Evolutionary conservation across 305 asterid genomes (phyloP).

Genomic region (Rubia tinctorum): DNA sequence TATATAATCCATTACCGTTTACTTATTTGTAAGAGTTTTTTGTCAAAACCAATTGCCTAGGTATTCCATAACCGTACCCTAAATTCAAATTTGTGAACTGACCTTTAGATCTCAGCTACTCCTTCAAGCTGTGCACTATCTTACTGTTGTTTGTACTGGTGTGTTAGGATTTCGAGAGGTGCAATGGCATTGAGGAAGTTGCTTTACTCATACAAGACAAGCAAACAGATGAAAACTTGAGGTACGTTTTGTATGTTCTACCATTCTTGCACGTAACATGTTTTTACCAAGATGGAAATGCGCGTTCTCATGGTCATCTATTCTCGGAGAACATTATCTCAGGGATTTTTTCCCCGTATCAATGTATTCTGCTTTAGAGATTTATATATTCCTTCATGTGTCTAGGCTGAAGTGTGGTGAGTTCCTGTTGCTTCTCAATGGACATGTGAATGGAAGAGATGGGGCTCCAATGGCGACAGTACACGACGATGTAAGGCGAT

Average conservation of each 20-base stretch:
- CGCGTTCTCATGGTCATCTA: not conserved
- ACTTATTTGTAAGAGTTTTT: not conserved
- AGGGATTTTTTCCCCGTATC: not conserved
- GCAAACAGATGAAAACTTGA: constrained; percentile 73
- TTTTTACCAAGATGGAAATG: constrained; percentile 11
- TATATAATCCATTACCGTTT: not conserved
- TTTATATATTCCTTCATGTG: constrained; percentile 3
- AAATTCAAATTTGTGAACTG: not conserved
- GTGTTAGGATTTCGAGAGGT: constrained; percentile 79
- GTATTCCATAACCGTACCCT: not conserved
- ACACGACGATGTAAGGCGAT: constrained; percentile 74
- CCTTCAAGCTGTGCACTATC: not conserved
- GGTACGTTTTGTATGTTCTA: constrained; percentile 33
- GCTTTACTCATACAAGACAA: constrained; percentile 72
- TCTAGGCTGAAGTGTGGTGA: constrained; percentile 92
- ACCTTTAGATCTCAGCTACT: too few relatives aligned
- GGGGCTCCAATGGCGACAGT: constrained; percentile 76
- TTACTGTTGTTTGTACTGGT: not conserved
- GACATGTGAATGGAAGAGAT: constrained; percentile 83
- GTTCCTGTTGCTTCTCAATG: constrained; percentile 80
- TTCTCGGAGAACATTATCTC: not conserved
- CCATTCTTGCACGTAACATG: not conserved
- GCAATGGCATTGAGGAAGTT: constrained; percentile 96
- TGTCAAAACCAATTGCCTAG: not conserved
- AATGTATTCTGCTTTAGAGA: not conserved